phyloP scores from a whole-genome alignment of 202 grass and related monocot species.

The Hordeum pubiflorum region DNA sequence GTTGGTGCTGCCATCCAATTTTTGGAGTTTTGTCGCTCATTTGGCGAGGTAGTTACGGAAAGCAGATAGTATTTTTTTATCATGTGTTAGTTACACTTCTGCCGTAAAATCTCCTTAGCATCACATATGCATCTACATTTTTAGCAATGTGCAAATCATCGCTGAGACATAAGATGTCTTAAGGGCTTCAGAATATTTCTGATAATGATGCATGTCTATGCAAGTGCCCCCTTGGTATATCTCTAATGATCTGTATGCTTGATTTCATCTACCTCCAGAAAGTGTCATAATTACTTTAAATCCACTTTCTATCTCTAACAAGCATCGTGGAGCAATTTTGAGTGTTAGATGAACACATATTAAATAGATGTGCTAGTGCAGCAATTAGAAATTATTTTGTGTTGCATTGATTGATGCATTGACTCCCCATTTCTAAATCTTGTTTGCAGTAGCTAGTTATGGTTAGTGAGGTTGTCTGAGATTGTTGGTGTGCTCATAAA shows the following conservation, averaged over 20 bases:
- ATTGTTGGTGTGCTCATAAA: not conserved
- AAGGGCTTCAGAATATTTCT: no score
- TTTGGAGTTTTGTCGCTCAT: conserved; percentile 54
- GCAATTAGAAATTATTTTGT: not conserved
- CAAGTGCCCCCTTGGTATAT: not conserved
- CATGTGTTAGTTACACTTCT: not conserved
- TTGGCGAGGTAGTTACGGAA: conserved; percentile 43
- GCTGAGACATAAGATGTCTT: not conserved
- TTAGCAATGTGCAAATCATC: not conserved
- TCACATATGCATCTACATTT: not conserved
- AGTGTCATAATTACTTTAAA: not conserved
- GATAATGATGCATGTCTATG: not conserved
- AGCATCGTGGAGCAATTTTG: not conserved
- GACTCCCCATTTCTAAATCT: not conserved
- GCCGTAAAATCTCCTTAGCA: not conserved
- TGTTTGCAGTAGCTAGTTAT: not conserved
- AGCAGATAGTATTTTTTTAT: conserved; percentile 4
- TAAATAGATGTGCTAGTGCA: not conserved
- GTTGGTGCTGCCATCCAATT: conserved; percentile 66
- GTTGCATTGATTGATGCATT: not conserved
- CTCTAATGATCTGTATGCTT: not conserved
- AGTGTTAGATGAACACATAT: not conserved
- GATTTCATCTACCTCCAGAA: conserved; percentile 2
- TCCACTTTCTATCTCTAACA: not conserved
- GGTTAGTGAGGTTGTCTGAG: not conserved